Evolutionary conservation across 306 rosid genomes (phyloP).

Genomic region (Luffa aegyptiaca): DNA sequence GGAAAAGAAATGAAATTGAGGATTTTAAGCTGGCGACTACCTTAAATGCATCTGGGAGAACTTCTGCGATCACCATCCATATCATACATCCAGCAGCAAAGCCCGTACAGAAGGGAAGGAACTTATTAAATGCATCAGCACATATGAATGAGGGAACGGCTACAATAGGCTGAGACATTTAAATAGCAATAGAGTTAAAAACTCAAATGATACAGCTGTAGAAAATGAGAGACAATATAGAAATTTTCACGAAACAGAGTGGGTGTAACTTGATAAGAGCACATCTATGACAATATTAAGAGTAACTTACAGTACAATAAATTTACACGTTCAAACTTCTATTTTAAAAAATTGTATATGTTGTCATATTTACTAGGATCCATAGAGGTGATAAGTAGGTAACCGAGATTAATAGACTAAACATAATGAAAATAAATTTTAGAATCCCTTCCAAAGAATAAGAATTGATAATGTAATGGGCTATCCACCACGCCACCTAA

Average conservation of each 20-base stretch:
- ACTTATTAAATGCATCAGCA: conserved; percentile 92
- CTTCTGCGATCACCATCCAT: conserved; percentile 99
- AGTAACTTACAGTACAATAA: not conserved
- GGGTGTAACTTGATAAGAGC: not conserved
- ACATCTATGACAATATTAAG: not conserved
- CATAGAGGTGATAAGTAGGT: not conserved
- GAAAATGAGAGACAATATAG: not conserved
- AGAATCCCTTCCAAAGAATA: not conserved
- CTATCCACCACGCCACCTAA: not conserved
- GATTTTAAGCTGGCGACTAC: conserved; percentile 20
- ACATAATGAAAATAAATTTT: not conserved
- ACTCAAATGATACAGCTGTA: not conserved
- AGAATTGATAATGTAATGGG: not conserved
- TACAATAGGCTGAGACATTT: conserved; percentile 75
- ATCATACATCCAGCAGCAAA: conserved; percentile 99
- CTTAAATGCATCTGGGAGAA: conserved; percentile 99
- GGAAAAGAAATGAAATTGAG: not conserved
- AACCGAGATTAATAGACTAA: not conserved
- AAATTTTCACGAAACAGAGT: not conserved
- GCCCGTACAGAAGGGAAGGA: conserved; percentile 96
- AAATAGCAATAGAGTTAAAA: not conserved
- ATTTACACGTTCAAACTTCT: not conserved
- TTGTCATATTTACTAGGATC: not conserved
- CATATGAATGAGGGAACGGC: conserved; percentile 98
- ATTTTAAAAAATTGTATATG: not conserved